Base-by-base conservation (phyloP, 805 yeast genomes). In the Metschnikowia cubensis region DNA sequence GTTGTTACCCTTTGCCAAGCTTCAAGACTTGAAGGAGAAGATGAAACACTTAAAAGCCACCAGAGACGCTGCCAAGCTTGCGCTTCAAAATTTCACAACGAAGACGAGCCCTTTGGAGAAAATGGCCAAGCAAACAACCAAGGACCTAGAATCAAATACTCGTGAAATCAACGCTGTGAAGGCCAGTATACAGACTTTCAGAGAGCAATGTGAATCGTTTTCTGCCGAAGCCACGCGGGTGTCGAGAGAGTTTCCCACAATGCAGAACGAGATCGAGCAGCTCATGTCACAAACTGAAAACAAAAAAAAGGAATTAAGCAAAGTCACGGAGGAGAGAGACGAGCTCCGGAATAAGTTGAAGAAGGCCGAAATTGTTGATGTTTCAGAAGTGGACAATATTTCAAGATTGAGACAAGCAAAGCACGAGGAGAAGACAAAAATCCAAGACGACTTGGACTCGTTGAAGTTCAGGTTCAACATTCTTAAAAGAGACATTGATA, bases 1-100 rank as follows among this genome's bases (percentile, higher is more conserved):
- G 50, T 60, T 72, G 35, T 57, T 74, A 22, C 79, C 79, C 2
- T 74, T 67, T 51, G 77, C 74, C 1, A 67, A 68, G 53, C 59
- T 66, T 6, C 66, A 69, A 34, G 77, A 74, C 47, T 67, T 71
- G 46, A 70, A 68, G 36, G 59, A 59, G 10, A 62, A 59, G 15
- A 66, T 68, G 48, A 62, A 59, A 18, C 61, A 65, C 13, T 60
- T 73, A 35, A 70, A 75, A 25, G 50, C 57, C 6, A 67, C 66
- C 31, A 57, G 78, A 36, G 72, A 69, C 17, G 59, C 64, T 1
- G 74, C 73, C 4, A 69, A 73, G 42, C 55, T 58, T 13, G 64
- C 63, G 3, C 59, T 72, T n/a, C 58, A 55, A 6, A 57, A 57
- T 22, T 68, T 66, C 41, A 59, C 62, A 21, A 51, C 54, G 1